These are phyloP conservation scores for Orbilia brochopaga DNA, from an alignment of 2,329 filamentous ascomycete species.

Conservation along the genomic window DNA sequence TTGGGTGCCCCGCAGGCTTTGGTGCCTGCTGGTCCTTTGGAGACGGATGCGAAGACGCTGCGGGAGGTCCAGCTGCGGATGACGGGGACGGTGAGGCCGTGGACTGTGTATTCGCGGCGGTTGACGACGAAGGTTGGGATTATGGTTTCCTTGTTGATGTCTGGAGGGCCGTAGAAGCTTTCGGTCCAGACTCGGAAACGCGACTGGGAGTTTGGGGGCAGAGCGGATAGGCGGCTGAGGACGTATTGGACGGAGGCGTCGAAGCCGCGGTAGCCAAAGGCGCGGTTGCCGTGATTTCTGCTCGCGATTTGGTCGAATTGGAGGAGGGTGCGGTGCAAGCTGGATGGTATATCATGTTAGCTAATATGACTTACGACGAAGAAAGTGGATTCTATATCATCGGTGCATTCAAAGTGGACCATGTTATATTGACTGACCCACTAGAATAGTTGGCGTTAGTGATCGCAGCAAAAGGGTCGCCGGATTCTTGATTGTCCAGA, in stretches of 20 bases:
- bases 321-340: constrained; percentile 61
- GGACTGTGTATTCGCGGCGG: constrained; percentile 58
- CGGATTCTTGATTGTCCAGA: too few species aligned
- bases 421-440: too few species aligned
- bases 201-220: constrained; percentile 4
- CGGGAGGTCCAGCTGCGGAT: constrained; percentile 60
- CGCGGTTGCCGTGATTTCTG: constrained; percentile 66
- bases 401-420: too few species aligned
- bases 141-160: constrained; percentile 59
- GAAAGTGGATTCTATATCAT: too few species aligned
- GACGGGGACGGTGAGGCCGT: constrained; percentile 62
- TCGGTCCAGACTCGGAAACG: constrained; percentile 60
- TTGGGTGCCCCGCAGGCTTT: constrained; percentile 59
- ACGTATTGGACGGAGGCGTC: constrained; percentile 67
- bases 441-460: too few species aligned
- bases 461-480: too few species aligned
- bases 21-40: constrained; percentile 58
- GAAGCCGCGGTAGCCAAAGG: constrained; percentile 67
- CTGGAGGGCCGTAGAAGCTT: constrained; percentile 60
- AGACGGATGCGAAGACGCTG: constrained; percentile 56
- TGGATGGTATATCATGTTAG: too few species aligned
- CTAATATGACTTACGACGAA: too few species aligned
- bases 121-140: constrained; percentile 57
- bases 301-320: constrained; percentile 64
- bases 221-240: constrained; percentile 59